A percentile compares a stretch with the other conserved stretches of the same genome.
Conservation (phyloP, 2,329 filamentous ascomycete genomes). For the Thermothelomyces thermophilus region DNA sequence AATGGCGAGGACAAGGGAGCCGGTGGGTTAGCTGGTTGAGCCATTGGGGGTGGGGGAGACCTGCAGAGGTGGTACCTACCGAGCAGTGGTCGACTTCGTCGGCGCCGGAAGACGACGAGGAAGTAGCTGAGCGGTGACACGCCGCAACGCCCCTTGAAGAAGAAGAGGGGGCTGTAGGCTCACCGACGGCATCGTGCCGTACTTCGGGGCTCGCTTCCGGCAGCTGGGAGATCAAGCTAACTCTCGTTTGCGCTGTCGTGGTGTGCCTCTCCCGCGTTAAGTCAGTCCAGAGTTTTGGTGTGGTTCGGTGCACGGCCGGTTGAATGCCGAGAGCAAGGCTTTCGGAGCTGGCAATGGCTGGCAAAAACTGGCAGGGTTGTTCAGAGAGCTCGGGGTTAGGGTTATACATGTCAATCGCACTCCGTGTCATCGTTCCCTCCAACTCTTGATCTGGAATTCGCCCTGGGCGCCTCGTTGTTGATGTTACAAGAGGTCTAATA, state of each 20-base stretch:
- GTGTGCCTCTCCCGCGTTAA: slow-evolving; percentile 1
- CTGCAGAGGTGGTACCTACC: slow-evolving; percentile 31
- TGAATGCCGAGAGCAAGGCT: background rate
- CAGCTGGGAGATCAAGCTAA: background rate
- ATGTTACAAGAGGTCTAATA: background rate
- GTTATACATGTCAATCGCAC: background rate
- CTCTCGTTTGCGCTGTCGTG: slow-evolving; percentile 2
- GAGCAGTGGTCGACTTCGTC: background rate
- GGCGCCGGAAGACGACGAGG: background rate
- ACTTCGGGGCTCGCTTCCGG: background rate
- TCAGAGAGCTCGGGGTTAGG: background rate
- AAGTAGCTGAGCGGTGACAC: slow-evolving; percentile 11
- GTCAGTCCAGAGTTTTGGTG: slow-evolving; percentile 8
- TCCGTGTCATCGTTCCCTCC: background rate
- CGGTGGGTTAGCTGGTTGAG: slow-evolving; percentile 24
- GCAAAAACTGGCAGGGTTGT: background rate
- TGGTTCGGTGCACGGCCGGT: background rate
- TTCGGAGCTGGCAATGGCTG: slow-evolving; percentile 1
- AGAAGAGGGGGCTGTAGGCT: slow-evolving; percentile 15
- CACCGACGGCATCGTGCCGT: slow-evolving; percentile 13
- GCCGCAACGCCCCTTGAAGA: slow-evolving; percentile 16
- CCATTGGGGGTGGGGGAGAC: slow-evolving; percentile 28
- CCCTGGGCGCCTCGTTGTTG: too few relatives aligned
- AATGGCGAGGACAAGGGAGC: too few relatives aligned
- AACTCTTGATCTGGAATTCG: too few relatives aligned